Evolutionary conservation across 768 basidiomycete species (phyloP), one percentile per base, ranked within the genome.

Genomic region (Dacryopinax spathularia): DNA sequence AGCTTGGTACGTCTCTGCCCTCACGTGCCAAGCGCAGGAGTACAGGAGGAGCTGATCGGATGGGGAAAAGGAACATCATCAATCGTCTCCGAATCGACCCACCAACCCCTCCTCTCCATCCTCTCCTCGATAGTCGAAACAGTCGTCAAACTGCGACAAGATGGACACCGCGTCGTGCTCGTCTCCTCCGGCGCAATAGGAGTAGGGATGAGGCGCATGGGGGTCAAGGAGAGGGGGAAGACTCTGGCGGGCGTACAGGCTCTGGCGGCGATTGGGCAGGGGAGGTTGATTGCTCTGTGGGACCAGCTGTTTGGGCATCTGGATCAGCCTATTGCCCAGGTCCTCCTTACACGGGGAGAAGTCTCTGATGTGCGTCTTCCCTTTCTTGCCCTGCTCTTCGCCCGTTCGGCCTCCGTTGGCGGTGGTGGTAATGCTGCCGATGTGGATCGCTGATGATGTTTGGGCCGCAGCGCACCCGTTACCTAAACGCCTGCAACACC

Each of bases 101-200:
- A 95, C 70, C 85, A 92, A 68, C 93, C 95, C 0, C 80, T 96
- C 22, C 80, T 99, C 1, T 90, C 94, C 2, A 89, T 88, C 2
- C 81, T 99, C 31, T 96, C 95, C 0, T 84, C 90, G 0, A 80
- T 98, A 44, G 93, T 94, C 33, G 95, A 99, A 74, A 91, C 91
- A 0, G 91, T 92, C 15, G 80, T 91, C 16, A 75, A 83, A 34
- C 81, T 99, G 16, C 83, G 86, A 56, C 76, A 78, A 4, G 77
- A 86, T 41, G 95, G 95, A 0, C 95, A 99, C 76, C 88, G 92
- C 70, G 90, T 98, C 62, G 90, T 98, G 2, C 83, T 99, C 12
- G 92, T 96, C 65, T 92, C 89, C 69, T 96, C 93, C 22, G 96
- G 96, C 1, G 96, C 96, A n/a, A 97, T 98, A 64, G 96, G 87